Evolutionary conservation across 768 basidiomycete species (phyloP), one percentile per base, ranked within the genome.

Genomic region (Termitomyces sp.): DNA sequence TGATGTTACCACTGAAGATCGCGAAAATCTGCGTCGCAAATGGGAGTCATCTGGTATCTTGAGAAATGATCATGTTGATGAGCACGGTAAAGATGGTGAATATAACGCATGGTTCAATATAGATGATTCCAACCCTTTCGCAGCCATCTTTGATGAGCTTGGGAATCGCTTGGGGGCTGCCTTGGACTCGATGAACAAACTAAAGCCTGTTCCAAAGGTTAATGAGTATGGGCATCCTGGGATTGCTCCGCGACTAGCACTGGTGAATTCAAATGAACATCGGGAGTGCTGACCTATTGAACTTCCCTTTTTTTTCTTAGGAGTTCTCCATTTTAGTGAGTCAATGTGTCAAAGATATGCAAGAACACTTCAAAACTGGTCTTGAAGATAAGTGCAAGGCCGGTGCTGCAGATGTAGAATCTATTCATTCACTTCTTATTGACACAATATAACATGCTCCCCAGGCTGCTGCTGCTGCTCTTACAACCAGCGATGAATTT

Each of bases 331-430:
- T 67, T 23, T 69, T 82, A 36, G 72, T 82, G 1, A 76, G 82
- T 18, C 68, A 75, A 1, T 77, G 73, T 47, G 80, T 84, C 4
- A 58, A 68, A 8, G 75, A 77, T 26, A 73, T 87, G 13, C 77
- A 85, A 62, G 68, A 73, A 3, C 68, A 72, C 38, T 82, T 86
- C 70, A 74, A 74, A 44, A 81, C 82, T 50, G 83, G 83, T 8
- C 70, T 86, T 10, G 83, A 86, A 62, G 82, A 84, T 38, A 84
- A 82, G 60, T 85, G 84, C 63, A 74, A 74, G 51, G 67, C 69
- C 16, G 84, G 85, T 14, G 83, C 84, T 5, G 64, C 69, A 18
- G 77, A 78, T 57, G 84, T 84, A 64, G 52, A 77, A 70, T 36
- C 33, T n/a, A 18, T 32, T 3, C 50, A n/a, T 35, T 50, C 20